These are phyloP conservation scores for Singerocomus inundabilis DNA, from an alignment of 1,284 basidiomycete genomes.

Conservation along the genomic window DNA sequence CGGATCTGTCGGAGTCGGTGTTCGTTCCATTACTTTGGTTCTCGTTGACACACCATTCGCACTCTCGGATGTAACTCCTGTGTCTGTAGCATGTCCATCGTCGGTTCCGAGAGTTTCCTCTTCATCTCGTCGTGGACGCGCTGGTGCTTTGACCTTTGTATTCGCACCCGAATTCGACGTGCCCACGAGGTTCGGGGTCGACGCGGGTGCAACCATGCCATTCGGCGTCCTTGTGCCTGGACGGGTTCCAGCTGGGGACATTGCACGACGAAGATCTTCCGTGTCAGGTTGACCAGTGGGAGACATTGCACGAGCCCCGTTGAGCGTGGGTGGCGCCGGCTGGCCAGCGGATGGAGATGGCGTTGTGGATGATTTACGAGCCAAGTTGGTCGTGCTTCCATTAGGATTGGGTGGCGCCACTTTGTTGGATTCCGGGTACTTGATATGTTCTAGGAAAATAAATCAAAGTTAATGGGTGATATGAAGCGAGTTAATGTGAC, in stretches of 20 bases:
- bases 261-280: slow-evolving; percentile 61
- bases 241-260: slow-evolving; percentile 54
- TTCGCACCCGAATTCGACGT: slow-evolving; percentile 19
- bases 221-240: slow-evolving; percentile 42
- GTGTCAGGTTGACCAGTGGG: slow-evolving; percentile 47
- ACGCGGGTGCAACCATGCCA: slow-evolving; percentile 35
- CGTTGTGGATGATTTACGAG: slow-evolving; percentile 43
- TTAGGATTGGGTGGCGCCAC: slow-evolving; percentile 40
- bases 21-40: slow-evolving; percentile 45
- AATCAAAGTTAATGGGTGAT: slow-evolving; percentile 4
- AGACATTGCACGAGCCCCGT: slow-evolving; percentile 54
- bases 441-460: slow-evolving; percentile 74
- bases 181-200: slow-evolving; percentile 24
- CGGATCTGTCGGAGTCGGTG: slow-evolving; percentile 45
- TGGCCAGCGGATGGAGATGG: slow-evolving; percentile 30
- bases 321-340: slow-evolving; percentile 28
- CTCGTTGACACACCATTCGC: slow-evolving; percentile 22
- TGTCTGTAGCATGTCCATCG: slow-evolving; percentile 49
- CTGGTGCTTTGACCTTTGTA: slow-evolving; percentile 51
- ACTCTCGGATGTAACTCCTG: slow-evolving; percentile 38
- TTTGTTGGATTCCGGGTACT: slow-evolving; percentile 79
- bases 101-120: slow-evolving; percentile 56
- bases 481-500: neutral
- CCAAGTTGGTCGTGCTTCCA: slow-evolving; percentile 27
- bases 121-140: slow-evolving; percentile 65